Percentiles rank a stretch among this genome's conserved stretches.
These are phyloP conservation scores for Oxytropis ochrocephala DNA, from an alignment of 306 rosid genomes.

Conservation along the genomic window DNA sequence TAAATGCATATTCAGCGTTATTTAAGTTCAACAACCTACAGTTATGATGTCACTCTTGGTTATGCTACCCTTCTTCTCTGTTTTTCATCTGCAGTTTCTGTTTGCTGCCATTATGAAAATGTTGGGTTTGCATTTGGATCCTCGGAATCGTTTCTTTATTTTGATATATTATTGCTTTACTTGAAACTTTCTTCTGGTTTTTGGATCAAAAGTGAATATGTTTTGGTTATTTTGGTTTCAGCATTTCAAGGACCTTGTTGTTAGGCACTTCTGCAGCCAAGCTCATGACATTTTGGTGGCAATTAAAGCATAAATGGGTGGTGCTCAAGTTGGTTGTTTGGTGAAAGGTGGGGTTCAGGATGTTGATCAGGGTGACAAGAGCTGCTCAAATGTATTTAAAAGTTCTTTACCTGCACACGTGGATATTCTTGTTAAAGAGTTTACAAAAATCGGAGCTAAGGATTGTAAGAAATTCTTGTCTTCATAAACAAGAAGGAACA, in stretches of 20 bases:
- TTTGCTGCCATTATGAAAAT: background rate
- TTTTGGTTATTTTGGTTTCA: slow-evolving; percentile 32
- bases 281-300: slow-evolving; percentile 70
- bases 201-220: background rate
- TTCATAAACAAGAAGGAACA: too few relatives aligned
- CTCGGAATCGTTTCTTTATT: background rate
- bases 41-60: background rate
- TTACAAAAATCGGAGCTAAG: too few relatives aligned
- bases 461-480: too few relatives aligned
- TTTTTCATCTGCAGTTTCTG: background rate
- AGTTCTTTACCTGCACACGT: too few relatives aligned
- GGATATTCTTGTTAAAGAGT: too few relatives aligned
- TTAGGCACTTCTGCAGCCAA: slow-evolving; percentile 59
- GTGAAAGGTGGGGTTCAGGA: too few relatives aligned
- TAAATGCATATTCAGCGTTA: background rate
- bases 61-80: too few relatives aligned
- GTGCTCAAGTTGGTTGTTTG: too few relatives aligned
- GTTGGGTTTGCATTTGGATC: background rate
- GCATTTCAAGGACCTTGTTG: slow-evolving; percentile 70
- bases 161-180: background rate
- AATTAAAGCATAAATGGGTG: slow-evolving; percentile 38
- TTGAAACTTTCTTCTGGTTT: background rate
- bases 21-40: background rate
- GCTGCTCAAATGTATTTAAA: too few relatives aligned
- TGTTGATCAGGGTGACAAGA: too few relatives aligned